Conservation (phyloP, 2,329 filamentous ascomycete species). For the Apiospora sp. region DNA sequence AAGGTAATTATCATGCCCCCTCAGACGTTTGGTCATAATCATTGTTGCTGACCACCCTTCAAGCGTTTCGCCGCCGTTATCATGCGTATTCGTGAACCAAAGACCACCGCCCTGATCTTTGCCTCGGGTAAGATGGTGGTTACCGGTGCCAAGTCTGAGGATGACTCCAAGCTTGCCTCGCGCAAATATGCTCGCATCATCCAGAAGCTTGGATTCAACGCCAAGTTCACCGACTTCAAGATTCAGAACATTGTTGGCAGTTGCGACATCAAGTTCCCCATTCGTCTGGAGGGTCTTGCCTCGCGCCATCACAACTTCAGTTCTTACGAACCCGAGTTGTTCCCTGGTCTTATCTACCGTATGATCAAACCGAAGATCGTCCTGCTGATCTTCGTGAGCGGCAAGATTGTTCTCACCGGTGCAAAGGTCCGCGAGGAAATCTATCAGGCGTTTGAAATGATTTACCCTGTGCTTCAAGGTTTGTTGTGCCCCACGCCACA, state of each 20-base stretch:
- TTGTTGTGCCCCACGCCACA: conserved; percentile 41
- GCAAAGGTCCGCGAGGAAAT: conserved; percentile 99
- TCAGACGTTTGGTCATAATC: background rate
- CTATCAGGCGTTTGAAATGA: conserved; percentile 95
- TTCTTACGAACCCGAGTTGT: conserved; percentile 97
- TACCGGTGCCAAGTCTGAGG: conserved; percentile 96
- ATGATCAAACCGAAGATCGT: conserved; percentile 99
- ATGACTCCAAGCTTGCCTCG: conserved; percentile 95
- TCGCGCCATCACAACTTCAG: conserved; percentile 99
- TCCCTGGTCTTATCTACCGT: conserved; percentile 98
- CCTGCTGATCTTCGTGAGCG: conserved; percentile 95
- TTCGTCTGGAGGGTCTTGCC: conserved; percentile 93
- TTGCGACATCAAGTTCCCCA: conserved; percentile 99
- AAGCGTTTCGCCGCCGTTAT: conserved; percentile 98
- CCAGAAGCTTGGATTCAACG: conserved; percentile 99
- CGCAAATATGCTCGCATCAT: conserved; percentile 99
- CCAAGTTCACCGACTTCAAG: conserved; percentile 99
- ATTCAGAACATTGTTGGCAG: conserved; percentile 99
- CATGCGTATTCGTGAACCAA: conserved; percentile 99
- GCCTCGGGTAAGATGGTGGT: conserved; percentile 99
- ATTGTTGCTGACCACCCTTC: background rate
- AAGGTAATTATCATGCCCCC: conserved; percentile 70
- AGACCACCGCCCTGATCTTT: conserved; percentile 98
- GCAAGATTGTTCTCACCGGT: conserved; percentile 97
- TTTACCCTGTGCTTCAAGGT: conserved; percentile 95